Evolutionary conservation across 257 asterid genomes (phyloP), one percentile per base, ranked within the genome.

Genomic region (Gynochthodes officinalis): DNA sequence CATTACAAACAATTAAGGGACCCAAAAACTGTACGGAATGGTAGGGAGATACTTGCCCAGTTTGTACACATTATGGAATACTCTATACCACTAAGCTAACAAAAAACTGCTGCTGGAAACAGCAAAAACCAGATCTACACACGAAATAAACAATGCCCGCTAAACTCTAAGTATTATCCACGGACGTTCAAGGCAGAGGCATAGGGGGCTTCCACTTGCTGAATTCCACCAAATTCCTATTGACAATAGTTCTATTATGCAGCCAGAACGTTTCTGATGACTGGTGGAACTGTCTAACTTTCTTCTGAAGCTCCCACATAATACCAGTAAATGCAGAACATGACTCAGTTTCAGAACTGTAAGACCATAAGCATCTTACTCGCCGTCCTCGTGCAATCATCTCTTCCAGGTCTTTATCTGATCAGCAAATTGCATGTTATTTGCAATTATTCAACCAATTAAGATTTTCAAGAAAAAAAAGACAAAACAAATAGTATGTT

Each of bases 251-350:
- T 77, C 91, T 85, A 64, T 95, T 89, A 72, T 90, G 99, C 82
- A 95, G 78, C 99, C 99, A 95, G 82, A 95, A 95, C 18, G 98
- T 91, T 77, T 90, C 98, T 0, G 88, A 73, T 50, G 99, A 92
- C 68, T 95, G 96, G 59, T 95, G 99, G 74, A 95, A 90, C 71
- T 72, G 89, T 85, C 99, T 87, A 82, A 92, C 95, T 84, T 86
- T 92, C 88, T 83, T 90, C 79, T 95, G 92, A 71, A 95, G 96
- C 55, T 94, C 96, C 97, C 97, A 84, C 69, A 95, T 53, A 15
- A 95, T 88, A 30, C 86, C 99, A 13, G 58, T 72, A 77, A 95
- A 90, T 16, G 98, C 99, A 50, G 99, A 91, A 79, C 99, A 95
- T 0, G 90, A 28, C 55, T 95, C 87, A 0, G 96, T 80, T 63